A percentile compares a stretch with the other conserved stretches of the same genome.
These are phyloP conservation scores for Auricularia cornea DNA, from an alignment of 768 basidiomycete species.

Conservation along the genomic window DNA sequence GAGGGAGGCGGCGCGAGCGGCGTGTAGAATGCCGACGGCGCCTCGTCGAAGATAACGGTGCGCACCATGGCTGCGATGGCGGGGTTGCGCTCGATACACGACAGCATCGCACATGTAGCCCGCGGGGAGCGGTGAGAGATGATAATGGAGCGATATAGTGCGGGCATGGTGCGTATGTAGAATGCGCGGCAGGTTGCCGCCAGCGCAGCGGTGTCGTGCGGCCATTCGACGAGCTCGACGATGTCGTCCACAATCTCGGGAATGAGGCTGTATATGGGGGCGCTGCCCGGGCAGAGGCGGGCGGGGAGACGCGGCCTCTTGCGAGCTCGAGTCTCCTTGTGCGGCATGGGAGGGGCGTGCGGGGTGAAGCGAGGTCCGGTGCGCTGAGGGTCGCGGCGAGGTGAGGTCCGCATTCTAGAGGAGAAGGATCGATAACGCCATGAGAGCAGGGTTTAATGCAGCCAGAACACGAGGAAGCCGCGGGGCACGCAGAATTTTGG, in stretches of 20 bases:
- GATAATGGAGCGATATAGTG: not conserved
- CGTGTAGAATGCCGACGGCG: not conserved
- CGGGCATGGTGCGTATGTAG: not conserved
- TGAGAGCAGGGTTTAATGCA: too few species aligned
- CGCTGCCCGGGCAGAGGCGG: not conserved
- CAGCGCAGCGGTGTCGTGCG: not conserved
- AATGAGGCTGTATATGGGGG: not conserved
- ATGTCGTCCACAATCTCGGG: not conserved
- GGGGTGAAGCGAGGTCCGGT: too few species aligned
- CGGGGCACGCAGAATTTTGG: too few species aligned
- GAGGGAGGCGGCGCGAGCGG: not conserved
- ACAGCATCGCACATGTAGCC: not conserved
- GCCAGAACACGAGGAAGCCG: too few species aligned
- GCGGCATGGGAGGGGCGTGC: not conserved
- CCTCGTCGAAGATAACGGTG: not conserved
- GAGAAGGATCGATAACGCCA: too few species aligned
- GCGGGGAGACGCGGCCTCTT: not conserved
- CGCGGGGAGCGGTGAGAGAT: not conserved
- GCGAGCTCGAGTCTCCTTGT: not conserved
- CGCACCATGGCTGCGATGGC: not conserved
- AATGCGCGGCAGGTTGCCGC: not conserved
- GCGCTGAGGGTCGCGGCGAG: too few species aligned
- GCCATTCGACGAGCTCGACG: not conserved
- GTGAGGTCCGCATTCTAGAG: too few species aligned
- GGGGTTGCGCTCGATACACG: not conserved